Conservation (phyloP, 164 flowering plant genomes). For the Magnolia sinica region DNA sequence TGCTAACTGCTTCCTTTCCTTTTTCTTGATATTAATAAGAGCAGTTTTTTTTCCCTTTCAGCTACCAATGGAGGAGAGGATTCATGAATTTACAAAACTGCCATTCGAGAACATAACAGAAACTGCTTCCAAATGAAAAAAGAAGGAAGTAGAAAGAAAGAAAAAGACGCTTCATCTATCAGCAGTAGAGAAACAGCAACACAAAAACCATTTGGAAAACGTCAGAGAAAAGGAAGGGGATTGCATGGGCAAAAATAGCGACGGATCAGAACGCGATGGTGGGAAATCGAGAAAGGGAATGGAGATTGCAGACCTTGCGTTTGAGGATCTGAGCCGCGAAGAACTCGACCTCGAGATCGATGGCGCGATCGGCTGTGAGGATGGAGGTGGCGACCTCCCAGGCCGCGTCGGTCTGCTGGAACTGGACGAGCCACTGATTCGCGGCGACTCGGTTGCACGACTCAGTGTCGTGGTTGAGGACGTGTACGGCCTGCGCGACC, state of each 20-base stretch:
- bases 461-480: conserved; percentile 76
- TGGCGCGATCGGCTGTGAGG: conserved; percentile 53
- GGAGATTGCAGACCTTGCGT: conserved; percentile 54
- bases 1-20: too few species aligned
- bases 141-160: not conserved
- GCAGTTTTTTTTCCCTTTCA: not conserved
- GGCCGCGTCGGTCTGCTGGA: conserved; percentile 82
- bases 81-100: not conserved
- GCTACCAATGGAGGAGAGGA: not conserved
- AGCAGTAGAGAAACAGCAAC: not conserved
- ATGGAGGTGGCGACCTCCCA: conserved; percentile 88
- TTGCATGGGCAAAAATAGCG: not conserved
- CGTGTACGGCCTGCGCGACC: conserved; percentile 83
- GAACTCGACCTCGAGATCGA: conserved; percentile 73
- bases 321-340: conserved; percentile 96
- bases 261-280: not conserved
- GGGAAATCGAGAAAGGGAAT: not conserved
- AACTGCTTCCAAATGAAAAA: not conserved
- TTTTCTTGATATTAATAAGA: too few species aligned
- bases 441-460: conserved; percentile 93
- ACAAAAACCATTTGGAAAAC: not conserved
- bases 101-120: not conserved
- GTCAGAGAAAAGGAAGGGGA: not conserved
- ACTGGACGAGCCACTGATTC: conserved; percentile 96
- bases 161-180: not conserved